Conservation (phyloP, 306 rosid species). For the Bauhinia variegata region DNA sequence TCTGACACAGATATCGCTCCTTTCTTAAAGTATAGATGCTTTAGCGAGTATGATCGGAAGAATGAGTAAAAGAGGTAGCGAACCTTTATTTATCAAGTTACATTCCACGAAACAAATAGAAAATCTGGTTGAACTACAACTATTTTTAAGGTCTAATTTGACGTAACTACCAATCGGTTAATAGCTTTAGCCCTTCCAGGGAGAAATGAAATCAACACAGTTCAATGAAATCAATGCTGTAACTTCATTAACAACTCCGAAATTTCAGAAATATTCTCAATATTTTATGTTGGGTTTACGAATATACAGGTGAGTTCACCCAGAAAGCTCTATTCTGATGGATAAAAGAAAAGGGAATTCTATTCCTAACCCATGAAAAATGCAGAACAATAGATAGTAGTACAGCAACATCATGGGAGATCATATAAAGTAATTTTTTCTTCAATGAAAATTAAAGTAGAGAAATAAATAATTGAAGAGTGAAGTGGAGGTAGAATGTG, state of each 20-base stretch:
- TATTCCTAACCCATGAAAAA: conserved; percentile 8
- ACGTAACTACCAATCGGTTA: not conserved
- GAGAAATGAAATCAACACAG: not conserved
- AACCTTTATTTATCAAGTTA: not conserved
- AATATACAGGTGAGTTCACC: not conserved
- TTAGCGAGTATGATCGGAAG: not conserved
- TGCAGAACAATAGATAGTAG: not conserved
- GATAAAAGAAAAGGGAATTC: not conserved
- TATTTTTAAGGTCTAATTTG: not conserved
- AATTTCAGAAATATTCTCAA: conserved; percentile 4
- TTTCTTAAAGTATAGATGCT: not conserved
- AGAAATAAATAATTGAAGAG: conserved; percentile 24
- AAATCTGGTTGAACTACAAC: not conserved
- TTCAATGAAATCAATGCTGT: not conserved
- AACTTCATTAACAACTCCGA: too few species aligned
- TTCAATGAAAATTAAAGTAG: conserved; percentile 15
- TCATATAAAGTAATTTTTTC: conserved; percentile 9
- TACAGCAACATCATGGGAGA: conserved; percentile 1
- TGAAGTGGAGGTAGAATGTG: conserved; percentile 15
- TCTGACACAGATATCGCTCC: too few species aligned
- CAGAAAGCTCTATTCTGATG: not conserved
- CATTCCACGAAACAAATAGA: not conserved
- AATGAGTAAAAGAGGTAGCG: not conserved
- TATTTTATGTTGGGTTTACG: conserved; percentile 5
- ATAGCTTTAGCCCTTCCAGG: not conserved